phyloP scores from a whole-genome alignment of 2,329 filamentous ascomycete genomes.

The Pseudogymnoascus pannorum region DNA sequence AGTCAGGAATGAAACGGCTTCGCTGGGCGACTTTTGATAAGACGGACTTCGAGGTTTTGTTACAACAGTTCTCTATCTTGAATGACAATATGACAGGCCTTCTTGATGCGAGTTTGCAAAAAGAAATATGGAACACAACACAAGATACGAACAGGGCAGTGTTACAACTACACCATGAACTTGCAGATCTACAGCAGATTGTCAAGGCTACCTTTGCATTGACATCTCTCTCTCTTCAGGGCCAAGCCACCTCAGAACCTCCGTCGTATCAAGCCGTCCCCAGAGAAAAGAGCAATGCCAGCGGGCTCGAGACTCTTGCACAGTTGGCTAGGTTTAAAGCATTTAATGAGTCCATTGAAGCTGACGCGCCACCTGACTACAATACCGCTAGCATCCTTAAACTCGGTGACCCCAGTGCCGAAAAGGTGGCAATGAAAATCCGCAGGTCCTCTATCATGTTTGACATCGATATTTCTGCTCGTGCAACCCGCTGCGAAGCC shows the following conservation, averaged over 20 bases:
- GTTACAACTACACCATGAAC: constrained; percentile 40
- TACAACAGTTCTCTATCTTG: constrained; percentile 37
- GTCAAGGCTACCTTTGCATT: constrained; percentile 32
- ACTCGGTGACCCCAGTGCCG: constrained; percentile 30
- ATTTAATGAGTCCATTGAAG: constrained; percentile 41
- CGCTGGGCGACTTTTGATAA: constrained; percentile 42
- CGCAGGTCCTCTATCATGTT: constrained; percentile 15
- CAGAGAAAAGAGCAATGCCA: constrained; percentile 27
- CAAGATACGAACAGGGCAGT: constrained; percentile 42
- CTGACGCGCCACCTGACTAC: constrained; percentile 30
- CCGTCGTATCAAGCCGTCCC: constrained; percentile 11
- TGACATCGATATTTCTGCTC: background rate
- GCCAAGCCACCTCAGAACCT: constrained; percentile 27
- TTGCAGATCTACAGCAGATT: constrained; percentile 38
- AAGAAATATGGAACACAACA: constrained; percentile 40
- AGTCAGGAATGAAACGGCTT: constrained; percentile 27
- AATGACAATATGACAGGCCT: constrained; percentile 44
- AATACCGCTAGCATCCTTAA: constrained; percentile 34
- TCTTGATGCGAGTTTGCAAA: constrained; percentile 39
- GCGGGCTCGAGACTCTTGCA: constrained; percentile 35
- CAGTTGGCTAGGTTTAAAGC: constrained; percentile 44
- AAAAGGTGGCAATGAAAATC: constrained; percentile 22
- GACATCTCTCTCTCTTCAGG: constrained; percentile 33
- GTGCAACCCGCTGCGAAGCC: constrained; percentile 33
- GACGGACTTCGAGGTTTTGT: constrained; percentile 37